Conservation (phyloP, 164 flowering plant species). For the Sedum album region DNA sequence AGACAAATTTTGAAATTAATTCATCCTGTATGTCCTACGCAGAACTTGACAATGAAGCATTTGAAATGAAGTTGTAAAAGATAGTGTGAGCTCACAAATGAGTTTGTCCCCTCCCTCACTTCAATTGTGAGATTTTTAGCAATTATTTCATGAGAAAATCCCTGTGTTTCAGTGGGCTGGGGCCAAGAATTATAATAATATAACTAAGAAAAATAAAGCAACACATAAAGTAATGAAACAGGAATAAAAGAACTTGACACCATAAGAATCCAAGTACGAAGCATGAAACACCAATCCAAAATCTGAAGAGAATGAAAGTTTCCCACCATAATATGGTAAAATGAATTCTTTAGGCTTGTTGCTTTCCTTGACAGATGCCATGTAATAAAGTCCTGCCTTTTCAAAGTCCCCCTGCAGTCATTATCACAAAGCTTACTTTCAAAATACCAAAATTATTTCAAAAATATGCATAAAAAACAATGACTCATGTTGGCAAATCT, state of each 20-base stretch:
- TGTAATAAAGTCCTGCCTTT: constrained; percentile 84
- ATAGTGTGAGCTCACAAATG: not conserved
- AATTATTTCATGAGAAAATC: not conserved
- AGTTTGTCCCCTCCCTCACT: not conserved
- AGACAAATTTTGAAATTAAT: not conserved
- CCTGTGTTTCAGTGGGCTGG: no score
- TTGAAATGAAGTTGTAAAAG: not conserved
- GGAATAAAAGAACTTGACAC: not conserved
- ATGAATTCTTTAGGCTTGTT: constrained; percentile 80
- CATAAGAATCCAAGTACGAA: not conserved
- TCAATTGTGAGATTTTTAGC: not conserved
- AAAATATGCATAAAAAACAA: not conserved
- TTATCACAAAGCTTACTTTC: constrained; percentile 6
- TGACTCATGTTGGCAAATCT: not conserved
- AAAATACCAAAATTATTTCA: not conserved
- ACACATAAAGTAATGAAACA: constrained; percentile 1
- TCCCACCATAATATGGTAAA: constrained; percentile 89
- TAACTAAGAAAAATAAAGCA: not conserved
- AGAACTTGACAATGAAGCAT: not conserved
- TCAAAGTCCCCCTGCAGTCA: constrained; percentile 82
- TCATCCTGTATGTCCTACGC: not conserved
- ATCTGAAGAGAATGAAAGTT: not conserved
- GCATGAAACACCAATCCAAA: not conserved
- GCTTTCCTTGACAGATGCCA: constrained; percentile 91
- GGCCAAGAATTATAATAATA: not conserved